Evolutionary conservation across 208 protist genomes (phyloP), one percentile per base, ranked within the genome.

Genomic region (Paratrypanosoma confusum): DNA sequence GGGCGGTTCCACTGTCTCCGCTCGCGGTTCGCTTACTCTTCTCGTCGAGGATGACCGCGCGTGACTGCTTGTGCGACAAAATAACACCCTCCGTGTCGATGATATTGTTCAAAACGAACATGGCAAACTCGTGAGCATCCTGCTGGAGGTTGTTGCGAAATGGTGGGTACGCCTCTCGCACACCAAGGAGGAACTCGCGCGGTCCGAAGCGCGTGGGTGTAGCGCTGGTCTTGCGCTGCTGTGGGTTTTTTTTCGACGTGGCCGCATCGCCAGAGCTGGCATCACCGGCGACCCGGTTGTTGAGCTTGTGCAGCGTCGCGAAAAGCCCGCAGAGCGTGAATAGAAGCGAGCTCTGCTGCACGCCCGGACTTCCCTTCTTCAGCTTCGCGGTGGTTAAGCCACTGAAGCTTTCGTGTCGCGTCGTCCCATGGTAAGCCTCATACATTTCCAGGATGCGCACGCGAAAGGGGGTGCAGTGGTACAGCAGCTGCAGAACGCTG

Each of bases 71-170:
- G 52, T 83, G 55, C 8, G 42, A 40, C 71, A 87, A 85, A 35
- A 85, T 80, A n/a, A 47, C 50, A 39, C 64, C 57, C 45, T 90
- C 76, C 31, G 64, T 75, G 17, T 94, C 81, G 7, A 76, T 71
- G 27, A 94, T 86, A 37, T 76, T 73, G 41, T 78, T 90, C 13
- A 94, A 40, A n/a, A 94, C 14, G 43, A 87, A 94, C 62, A 90
- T 74, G 7, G 71, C 53, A 60, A 91, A 91, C 63, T 94, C 85
- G 53, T 94, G 85, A 3, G 85, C 81, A 57, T 94, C 85, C n/a
- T 91, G 82, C 62, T 94, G 85, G 58, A 69, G 58, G 41, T 59
- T 55, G 52, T 78, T 84, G 45, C 75, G 60, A 58, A 94, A 94
- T 20, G 53, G 48, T 3, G 66, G 27, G 50, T 86, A 87, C 32